Evolutionary conservation across 257 asterid species (phyloP).

Genomic region (Lycium barbarum): DNA sequence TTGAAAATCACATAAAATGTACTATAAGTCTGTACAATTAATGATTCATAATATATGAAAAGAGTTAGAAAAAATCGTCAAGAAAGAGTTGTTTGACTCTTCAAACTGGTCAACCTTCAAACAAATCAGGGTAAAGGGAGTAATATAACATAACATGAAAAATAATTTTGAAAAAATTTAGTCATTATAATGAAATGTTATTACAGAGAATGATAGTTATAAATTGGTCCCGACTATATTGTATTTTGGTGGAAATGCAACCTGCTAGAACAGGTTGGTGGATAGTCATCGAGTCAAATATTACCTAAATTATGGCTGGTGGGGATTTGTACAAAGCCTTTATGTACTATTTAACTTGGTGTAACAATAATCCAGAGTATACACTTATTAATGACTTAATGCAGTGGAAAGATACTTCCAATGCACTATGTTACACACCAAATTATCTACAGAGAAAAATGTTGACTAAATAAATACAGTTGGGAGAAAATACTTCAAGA

Average conservation of each 20-base stretch:
- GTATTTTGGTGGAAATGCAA: neutral
- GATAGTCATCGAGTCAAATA: neutral
- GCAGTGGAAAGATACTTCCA: neutral
- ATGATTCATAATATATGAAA: too few relatives aligned
- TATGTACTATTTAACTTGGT: neutral
- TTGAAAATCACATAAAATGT: too few relatives aligned
- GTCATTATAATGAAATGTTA: neutral
- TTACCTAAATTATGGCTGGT: neutral
- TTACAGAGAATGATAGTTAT: neutral
- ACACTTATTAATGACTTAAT: constrained; percentile 7
- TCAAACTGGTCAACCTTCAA: too few relatives aligned
- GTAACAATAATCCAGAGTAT: neutral
- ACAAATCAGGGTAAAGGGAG: too few relatives aligned
- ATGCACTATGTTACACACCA: neutral
- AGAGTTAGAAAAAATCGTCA: too few relatives aligned
- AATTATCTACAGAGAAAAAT: neutral
- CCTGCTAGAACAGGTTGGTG: neutral
- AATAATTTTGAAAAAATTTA: neutral
- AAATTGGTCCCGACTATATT: too few relatives aligned
- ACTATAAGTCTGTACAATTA: too few relatives aligned
- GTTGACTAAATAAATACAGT: constrained; percentile 8
- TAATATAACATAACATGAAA: neutral
- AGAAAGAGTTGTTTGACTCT: too few relatives aligned
- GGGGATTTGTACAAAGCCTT: neutral
- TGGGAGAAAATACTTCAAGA: neutral